Evolutionary conservation across 306 rosid species (phyloP).

Genomic region (Cucurbita ficifolia): DNA sequence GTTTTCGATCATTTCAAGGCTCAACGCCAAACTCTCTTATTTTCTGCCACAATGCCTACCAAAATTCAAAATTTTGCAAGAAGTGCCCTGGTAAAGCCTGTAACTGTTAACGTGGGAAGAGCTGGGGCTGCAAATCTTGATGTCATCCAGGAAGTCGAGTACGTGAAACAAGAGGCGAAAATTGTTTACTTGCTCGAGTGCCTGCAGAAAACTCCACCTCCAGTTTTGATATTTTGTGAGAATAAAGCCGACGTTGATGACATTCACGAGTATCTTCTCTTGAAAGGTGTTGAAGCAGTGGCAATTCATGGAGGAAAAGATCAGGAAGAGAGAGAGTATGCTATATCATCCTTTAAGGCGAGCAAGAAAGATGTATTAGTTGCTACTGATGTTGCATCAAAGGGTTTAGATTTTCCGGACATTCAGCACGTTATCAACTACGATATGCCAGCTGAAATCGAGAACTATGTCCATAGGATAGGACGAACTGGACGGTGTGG

Average conservation of each 20-base stretch:
- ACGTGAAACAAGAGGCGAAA: conserved; percentile 88
- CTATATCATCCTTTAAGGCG: conserved; percentile 65
- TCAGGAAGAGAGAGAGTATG: conserved; percentile 88
- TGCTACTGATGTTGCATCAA: conserved; percentile 91
- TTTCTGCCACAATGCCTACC: conserved; percentile 92
- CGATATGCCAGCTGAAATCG: conserved; percentile 94
- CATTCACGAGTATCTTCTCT: conserved; percentile 81
- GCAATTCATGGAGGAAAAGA: conserved; percentile 94
- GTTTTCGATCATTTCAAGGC: conserved; percentile 89
- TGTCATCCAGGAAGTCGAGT: conserved; percentile 88
- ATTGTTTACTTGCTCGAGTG: conserved; percentile 84
- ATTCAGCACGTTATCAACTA: conserved; percentile 89
- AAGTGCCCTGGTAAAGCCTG: conserved; percentile 73
- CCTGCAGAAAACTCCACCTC: conserved; percentile 83
- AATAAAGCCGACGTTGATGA: conserved; percentile 92
- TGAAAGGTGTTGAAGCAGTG: conserved; percentile 94
- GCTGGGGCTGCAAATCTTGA: conserved; percentile 94
- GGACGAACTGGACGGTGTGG: conserved; percentile 95
- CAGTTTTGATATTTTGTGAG: conserved; percentile 75
- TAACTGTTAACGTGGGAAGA: conserved; percentile 73
- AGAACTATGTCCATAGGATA: conserved; percentile 91
- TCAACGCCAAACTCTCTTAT: conserved; percentile 78
- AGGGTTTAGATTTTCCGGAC: conserved; percentile 93
- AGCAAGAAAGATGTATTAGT: conserved; percentile 88
- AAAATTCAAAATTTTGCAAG: conserved; percentile 83